Conservation (phyloP, 2,329 filamentous ascomycete species). For the Helotiales sp. region DNA sequence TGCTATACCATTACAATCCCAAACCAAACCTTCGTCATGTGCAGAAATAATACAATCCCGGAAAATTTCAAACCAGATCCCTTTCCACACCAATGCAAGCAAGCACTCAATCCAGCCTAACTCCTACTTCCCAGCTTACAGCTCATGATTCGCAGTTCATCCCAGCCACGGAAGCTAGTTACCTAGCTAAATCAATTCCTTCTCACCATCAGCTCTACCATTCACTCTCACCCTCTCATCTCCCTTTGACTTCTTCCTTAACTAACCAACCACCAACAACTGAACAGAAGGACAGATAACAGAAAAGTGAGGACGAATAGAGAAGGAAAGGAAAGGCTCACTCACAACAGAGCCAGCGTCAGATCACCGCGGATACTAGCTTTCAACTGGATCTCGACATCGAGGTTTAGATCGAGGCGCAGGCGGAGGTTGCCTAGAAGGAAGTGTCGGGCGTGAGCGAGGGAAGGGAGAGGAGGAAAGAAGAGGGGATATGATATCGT, state of each 20-base stretch:
- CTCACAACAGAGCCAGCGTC: conserved; percentile 1
- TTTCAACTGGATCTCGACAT: conserved; percentile 6
- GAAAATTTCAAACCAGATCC: too few relatives aligned
- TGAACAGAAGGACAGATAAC: background rate
- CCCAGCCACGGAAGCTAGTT: background rate
- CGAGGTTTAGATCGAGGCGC: conserved; percentile 2
- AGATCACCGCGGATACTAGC: conserved; percentile 1
- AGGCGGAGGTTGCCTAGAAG: background rate
- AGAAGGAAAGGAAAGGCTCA: background rate
- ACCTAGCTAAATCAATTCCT: conserved; percentile 9
- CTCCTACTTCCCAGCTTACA: background rate
- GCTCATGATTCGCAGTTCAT: background rate
- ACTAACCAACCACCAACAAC: background rate
- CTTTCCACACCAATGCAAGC: too few relatives aligned
- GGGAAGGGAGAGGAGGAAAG: background rate
- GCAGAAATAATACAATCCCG: too few relatives aligned
- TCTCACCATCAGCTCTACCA: conserved; percentile 8
- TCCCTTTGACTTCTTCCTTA: background rate
- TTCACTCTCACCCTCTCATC: background rate
- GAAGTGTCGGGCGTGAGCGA: background rate
- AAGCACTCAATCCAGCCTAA: too few relatives aligned
- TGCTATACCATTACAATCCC: too few relatives aligned
- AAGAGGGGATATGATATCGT: background rate
- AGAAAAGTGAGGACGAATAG: background rate
- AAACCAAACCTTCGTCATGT: too few relatives aligned